These are phyloP conservation scores for Gaillardinia entomophila DNA, from an alignment of 805 yeast species.

Conservation along the genomic window DNA sequence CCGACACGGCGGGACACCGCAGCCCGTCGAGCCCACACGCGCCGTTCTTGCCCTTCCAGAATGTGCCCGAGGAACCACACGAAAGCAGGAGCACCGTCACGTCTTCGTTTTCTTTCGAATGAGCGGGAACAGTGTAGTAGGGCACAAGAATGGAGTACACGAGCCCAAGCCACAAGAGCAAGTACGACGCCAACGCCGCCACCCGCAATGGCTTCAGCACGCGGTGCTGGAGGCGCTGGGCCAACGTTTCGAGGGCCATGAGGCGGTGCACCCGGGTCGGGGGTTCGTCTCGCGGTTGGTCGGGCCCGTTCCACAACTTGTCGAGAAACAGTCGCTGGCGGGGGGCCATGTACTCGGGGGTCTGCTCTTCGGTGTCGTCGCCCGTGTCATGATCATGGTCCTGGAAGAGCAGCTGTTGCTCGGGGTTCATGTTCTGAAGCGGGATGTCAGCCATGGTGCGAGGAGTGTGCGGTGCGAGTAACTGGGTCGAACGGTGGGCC, in stretches of 20 bases:
- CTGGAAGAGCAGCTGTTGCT: not conserved
- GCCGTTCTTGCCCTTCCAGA: conserved; percentile 75
- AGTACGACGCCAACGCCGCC: conserved; percentile 31
- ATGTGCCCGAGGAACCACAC: conserved; percentile 38
- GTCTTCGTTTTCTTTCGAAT: conserved; percentile 1
- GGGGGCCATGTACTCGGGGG: no score
- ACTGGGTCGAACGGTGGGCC: no score
- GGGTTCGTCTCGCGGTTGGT: conserved; percentile 39
- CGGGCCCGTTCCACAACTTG: conserved; percentile 56
- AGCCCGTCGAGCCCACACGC: conserved; percentile 70
- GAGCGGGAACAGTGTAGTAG: conserved; percentile 40
- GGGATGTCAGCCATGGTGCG: no score
- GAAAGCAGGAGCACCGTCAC: conserved; percentile 38
- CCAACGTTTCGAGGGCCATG: conserved; percentile 38
- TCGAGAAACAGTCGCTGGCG: no score
- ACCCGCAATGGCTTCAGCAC: conserved; percentile 21
- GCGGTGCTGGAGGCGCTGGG: conserved; percentile 26
- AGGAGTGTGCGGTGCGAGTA: no score
- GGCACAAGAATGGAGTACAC: conserved; percentile 37
- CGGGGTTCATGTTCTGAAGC: no score
- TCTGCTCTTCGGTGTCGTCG: no score
- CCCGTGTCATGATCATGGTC: not conserved
- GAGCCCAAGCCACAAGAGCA: conserved; percentile 41
- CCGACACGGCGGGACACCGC: conserved; percentile 44
- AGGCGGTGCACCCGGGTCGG: conserved; percentile 29